phyloP scores from a whole-genome alignment of 176 grass and related monocot genomes.

The bread wheat (Triticum aestivum) region DNA sequence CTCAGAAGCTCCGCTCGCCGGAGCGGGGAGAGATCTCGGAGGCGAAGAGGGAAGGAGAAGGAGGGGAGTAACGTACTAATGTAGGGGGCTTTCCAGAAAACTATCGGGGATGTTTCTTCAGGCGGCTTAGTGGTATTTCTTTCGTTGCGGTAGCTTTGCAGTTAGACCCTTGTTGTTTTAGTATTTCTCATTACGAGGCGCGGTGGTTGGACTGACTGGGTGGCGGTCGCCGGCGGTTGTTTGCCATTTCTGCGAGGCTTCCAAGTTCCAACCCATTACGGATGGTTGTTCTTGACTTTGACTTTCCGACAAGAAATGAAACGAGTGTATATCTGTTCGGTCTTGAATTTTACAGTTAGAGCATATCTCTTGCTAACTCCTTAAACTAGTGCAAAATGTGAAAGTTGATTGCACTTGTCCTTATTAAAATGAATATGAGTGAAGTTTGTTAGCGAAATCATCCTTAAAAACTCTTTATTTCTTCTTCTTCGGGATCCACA shows the following conservation, averaged over 20 bases:
- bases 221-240: neutral
- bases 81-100: neutral
- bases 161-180: accelerated
- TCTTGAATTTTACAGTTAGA: too few relatives aligned
- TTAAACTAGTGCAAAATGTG: too few relatives aligned
- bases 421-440: too few relatives aligned
- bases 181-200: neutral
- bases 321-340: too few relatives aligned
- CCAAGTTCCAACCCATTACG: too few relatives aligned
- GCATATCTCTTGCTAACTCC: too few relatives aligned
- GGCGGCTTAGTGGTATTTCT: neutral
- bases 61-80: neutral
- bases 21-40: slow-evolving; percentile 30
- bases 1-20: slow-evolving; percentile 1
- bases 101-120: neutral
- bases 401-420: too few relatives aligned
- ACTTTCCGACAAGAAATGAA: neutral
- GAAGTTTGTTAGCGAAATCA: too few relatives aligned
- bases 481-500: too few relatives aligned
- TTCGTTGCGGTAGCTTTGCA: neutral
- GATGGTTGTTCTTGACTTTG: neutral
- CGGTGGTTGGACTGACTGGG: neutral
- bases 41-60: neutral
- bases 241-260: slow-evolving; percentile 1
- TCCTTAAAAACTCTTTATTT: too few relatives aligned